Conservation (phyloP, 805 yeast genomes). For the Suhomyces sp. region DNA sequence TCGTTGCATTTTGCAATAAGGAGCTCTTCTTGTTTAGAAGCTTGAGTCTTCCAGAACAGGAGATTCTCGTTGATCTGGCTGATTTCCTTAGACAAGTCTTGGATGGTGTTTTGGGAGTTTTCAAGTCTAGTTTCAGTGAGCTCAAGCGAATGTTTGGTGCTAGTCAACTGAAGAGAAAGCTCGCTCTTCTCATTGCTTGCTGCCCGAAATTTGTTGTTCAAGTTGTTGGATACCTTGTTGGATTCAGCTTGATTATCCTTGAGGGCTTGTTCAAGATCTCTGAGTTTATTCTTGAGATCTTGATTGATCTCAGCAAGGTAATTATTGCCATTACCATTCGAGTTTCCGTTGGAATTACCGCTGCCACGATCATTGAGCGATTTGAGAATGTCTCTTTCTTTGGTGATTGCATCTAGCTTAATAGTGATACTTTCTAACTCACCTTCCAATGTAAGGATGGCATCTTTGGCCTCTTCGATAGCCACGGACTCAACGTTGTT, state of each 20-base stretch:
- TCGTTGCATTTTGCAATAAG: slow-evolving; percentile 44
- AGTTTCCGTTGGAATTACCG: neutral
- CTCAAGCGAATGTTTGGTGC: slow-evolving; percentile 51
- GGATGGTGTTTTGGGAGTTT: slow-evolving; percentile 35
- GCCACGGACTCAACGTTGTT: slow-evolving; percentile 46
- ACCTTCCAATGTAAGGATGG: slow-evolving; percentile 59
- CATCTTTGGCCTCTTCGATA: slow-evolving; percentile 63
- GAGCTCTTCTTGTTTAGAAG: slow-evolving; percentile 36
- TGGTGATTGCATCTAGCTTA: slow-evolving; percentile 51
- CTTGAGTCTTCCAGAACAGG: slow-evolving; percentile 40
- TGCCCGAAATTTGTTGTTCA: slow-evolving; percentile 38
- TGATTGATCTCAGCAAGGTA: slow-evolving; percentile 21
- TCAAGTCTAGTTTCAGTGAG: slow-evolving; percentile 53
- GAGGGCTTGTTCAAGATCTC: slow-evolving; percentile 38
- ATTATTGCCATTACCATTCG: slow-evolving; percentile 3
- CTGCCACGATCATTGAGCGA: slow-evolving; percentile 9
- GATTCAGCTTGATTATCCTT: slow-evolving; percentile 36
- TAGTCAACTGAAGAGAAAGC: slow-evolving; percentile 48
- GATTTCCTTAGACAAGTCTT: slow-evolving; percentile 27
- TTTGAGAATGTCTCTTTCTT: slow-evolving; percentile 71
- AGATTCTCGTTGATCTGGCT: slow-evolving; percentile 27
- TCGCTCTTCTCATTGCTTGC: slow-evolving; percentile 34
- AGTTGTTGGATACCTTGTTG: slow-evolving; percentile 41
- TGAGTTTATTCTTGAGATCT: slow-evolving; percentile 32
- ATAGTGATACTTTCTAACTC: slow-evolving; percentile 51